A percentile compares a stretch with the other conserved stretches of the same genome.
These are phyloP conservation scores for Paraconiothyrium brasiliense DNA, from an alignment of 2,329 filamentous ascomycete genomes.

Conservation along the genomic window DNA sequence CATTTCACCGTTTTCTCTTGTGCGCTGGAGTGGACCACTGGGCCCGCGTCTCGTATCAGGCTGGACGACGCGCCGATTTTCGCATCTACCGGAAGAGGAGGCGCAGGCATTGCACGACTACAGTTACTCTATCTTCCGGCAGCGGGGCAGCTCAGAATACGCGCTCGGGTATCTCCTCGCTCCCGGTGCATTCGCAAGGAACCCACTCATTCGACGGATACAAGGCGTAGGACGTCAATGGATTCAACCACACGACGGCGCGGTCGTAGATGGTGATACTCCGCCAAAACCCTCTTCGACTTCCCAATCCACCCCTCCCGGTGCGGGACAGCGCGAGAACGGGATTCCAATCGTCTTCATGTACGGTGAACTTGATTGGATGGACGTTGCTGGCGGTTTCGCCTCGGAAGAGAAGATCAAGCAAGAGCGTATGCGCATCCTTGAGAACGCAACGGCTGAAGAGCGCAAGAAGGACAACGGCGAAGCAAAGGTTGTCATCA, in stretches of 20 bases:
- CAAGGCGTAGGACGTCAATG: constrained; percentile 83
- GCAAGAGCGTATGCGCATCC: constrained; percentile 67
- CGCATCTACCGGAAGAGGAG: constrained; percentile 82
- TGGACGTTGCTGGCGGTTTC: constrained; percentile 89
- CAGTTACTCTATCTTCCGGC: constrained; percentile 91
- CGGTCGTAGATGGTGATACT: constrained; percentile 37
- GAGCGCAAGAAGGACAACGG: constrained; percentile 79
- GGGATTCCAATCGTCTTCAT: constrained; percentile 89
- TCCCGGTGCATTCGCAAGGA: constrained; percentile 89
- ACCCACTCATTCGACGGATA: constrained; percentile 86
- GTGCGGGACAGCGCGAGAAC: constrained; percentile 58
- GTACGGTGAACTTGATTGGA: constrained; percentile 99
- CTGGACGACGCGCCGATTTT: constrained; percentile 93
- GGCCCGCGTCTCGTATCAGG: constrained; percentile 92
- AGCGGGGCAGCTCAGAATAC: constrained; percentile 92
- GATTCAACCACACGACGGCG: constrained; percentile 42
- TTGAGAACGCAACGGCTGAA: constrained; percentile 71
- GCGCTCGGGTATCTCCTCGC: constrained; percentile 91
- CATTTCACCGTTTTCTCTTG: constrained; percentile 89
- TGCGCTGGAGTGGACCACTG: constrained; percentile 87
- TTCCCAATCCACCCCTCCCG: constrained; percentile 16
- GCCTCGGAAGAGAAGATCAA: constrained; percentile 83
- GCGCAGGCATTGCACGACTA: constrained; percentile 89
- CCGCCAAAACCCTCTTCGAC: constrained; percentile 25
- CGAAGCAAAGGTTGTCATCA: constrained; percentile 81